Conservation (phyloP, 2,329 filamentous ascomycete species). For the Macrophomina phaseolina region DNA sequence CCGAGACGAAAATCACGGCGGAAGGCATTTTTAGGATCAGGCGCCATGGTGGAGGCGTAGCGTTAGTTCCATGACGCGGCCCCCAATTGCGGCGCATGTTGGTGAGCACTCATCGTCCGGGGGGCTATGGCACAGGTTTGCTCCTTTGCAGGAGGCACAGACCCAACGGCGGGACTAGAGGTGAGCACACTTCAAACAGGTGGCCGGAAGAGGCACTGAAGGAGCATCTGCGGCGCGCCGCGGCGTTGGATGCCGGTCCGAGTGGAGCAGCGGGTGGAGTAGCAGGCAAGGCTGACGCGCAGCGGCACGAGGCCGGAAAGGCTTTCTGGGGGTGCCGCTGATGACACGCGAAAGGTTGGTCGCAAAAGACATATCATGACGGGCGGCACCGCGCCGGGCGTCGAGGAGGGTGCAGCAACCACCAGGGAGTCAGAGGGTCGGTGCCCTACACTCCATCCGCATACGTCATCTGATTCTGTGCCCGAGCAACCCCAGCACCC, state of each 20-base stretch:
- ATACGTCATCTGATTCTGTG: conserved; percentile 25
- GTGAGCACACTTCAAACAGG: not conserved
- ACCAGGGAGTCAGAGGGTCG: not conserved
- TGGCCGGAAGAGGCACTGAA: not conserved
- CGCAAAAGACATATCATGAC: conserved; percentile 6
- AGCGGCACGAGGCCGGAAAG: conserved; percentile 14
- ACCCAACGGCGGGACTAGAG: not conserved
- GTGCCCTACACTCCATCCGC: not conserved
- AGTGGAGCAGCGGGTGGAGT: not conserved
- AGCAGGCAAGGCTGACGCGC: conserved; percentile 15
- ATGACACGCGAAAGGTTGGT: conserved; percentile 5
- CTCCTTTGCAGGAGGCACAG: not conserved
- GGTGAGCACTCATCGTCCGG: conserved; percentile 3
- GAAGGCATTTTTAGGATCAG: not conserved
- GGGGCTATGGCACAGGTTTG: conserved; percentile 16
- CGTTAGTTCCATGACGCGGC: not conserved
- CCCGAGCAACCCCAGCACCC: conserved; percentile 9
- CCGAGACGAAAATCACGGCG: not conserved
- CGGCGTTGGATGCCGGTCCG: not conserved
- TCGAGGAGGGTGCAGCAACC: not conserved
- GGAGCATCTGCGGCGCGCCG: not conserved
- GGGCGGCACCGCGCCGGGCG: conserved; percentile 5
- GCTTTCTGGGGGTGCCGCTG: conserved; percentile 4
- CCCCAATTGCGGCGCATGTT: not conserved
- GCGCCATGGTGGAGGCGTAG: not conserved